Evolutionary conservation across 2,329 filamentous ascomycete genomes (phyloP), one percentile per base, ranked within the genome.

Genomic region (Thyridium curvatum): DNA sequence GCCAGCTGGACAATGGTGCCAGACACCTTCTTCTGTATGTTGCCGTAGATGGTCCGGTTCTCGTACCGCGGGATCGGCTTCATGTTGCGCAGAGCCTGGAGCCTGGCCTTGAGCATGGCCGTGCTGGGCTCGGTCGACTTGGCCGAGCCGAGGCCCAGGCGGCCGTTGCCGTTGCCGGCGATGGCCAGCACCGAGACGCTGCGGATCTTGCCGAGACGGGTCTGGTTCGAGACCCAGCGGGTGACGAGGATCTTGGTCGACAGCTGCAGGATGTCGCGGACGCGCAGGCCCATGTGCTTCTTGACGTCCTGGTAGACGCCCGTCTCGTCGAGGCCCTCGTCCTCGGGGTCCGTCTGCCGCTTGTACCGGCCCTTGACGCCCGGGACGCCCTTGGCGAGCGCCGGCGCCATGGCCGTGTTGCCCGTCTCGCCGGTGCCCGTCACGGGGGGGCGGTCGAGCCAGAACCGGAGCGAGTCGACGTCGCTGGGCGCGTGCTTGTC

Each of bases 61-160:
- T 98, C 93, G 58, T 97, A 98, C 41, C 91, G 74, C 36, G 81
- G 79, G 40, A 98, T 79, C n/a, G 93, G 90, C 68, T 80, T 79
- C 86, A 98, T 89, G 69, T 93, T 96, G 55, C 84, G 74, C 51
- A 97, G 86, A 17, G 93, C 91, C 47, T 83, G 73, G 65, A 89
- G 79, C 61, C 77, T 79, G 33, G 89, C 85, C 66, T 94, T 88
- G 46, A 73, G 66, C 30, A 65, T 60, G 1, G 86, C 87, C 42
- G 86, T 79, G 26, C 71, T 65, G 1, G 69, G 54, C 62, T 96
- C 89, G 18, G 82, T 79, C 9, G 84, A 84, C 71, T 97, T 98
- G 51, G 86, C 90, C 64, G 91, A 85, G 41, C 93, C 93, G 43
- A 97, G 73, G 10, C 93, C 93, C 26, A 98, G 64, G 53, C 91